phyloP scores from a whole-genome alignment of 257 asterid species.

The Cynanchum wilfordii region DNA sequence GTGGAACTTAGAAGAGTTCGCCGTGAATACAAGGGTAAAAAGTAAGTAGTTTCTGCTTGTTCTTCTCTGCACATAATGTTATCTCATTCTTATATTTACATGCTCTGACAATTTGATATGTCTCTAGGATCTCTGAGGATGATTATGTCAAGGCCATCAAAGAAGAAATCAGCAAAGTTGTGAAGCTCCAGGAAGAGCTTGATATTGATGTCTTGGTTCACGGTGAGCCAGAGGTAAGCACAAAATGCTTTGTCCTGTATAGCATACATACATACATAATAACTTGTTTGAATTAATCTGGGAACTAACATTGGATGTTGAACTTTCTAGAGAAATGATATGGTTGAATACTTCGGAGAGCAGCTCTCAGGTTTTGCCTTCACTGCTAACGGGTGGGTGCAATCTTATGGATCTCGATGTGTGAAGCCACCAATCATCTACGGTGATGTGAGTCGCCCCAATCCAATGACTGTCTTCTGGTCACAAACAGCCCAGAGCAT shows the following conservation, averaged over 20 bases:
- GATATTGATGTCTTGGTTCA: slow-evolving; percentile 98
- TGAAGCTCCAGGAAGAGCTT: slow-evolving; percentile 95
- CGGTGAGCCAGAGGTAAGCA: slow-evolving; percentile 96
- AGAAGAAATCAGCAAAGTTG: slow-evolving; percentile 90
- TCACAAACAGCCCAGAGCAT: slow-evolving; percentile 92
- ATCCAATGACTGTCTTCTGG: slow-evolving; percentile 98
- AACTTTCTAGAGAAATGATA: slow-evolving; percentile 76
- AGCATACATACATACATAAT: not conserved
- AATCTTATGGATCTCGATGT: slow-evolving; percentile 94
- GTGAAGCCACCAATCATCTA: slow-evolving; percentile 99
- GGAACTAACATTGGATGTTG: slow-evolving; percentile 10
- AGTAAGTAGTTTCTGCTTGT: slow-evolving; percentile 37
- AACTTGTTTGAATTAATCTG: not conserved
- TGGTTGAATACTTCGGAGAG: slow-evolving; percentile 99
- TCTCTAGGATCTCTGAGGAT: slow-evolving; percentile 80
- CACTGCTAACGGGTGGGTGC: slow-evolving; percentile 98
- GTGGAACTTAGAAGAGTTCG: slow-evolving; percentile 91
- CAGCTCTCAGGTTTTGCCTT: slow-evolving; percentile 95
- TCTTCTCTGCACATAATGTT: not conserved
- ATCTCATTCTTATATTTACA: not conserved
- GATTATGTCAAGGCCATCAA: slow-evolving; percentile 74
- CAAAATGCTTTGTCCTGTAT: not conserved
- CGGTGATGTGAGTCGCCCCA: slow-evolving; percentile 99
- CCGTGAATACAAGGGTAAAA: slow-evolving; percentile 94
- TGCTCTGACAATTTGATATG: slow-evolving; percentile 22